Conservation (phyloP, 2,329 filamentous ascomycete species). For the Microdochium nivale region DNA sequence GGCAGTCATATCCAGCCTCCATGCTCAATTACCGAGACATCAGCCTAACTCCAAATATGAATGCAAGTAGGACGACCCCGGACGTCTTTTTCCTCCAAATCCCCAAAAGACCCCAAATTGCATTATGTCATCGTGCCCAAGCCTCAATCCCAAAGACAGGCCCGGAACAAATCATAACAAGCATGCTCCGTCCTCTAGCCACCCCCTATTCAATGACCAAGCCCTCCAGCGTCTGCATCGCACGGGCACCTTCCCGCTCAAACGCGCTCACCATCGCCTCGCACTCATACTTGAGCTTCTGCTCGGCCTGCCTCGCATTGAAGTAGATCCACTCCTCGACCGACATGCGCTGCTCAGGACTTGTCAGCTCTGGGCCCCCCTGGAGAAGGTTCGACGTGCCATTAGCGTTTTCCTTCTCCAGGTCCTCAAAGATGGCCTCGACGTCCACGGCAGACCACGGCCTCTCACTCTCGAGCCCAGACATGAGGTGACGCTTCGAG, state of each 20-base stretch:
- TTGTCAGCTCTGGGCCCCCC: constrained; percentile 55
- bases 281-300: constrained; percentile 69
- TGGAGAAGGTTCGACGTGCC: constrained; percentile 34
- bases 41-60: no score
- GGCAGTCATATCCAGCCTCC: no score
- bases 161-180: not conserved
- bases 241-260: constrained; percentile 72
- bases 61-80: not conserved
- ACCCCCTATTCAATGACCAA: constrained; percentile 43
- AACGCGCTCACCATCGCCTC: constrained; percentile 76
- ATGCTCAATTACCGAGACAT: no score
- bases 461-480: constrained; percentile 44
- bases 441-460: constrained; percentile 71
- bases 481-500: constrained; percentile 50
- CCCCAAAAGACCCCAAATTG: not conserved
- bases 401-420: constrained; percentile 44
- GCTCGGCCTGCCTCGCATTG: constrained; percentile 74
- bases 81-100: not conserved
- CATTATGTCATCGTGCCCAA: not conserved
- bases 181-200: not conserved
- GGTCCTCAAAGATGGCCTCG: constrained; percentile 56
- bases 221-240: constrained; percentile 69
- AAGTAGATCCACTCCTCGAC: constrained; percentile 87
- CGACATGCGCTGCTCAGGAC: constrained; percentile 78
- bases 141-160: no score